These are phyloP conservation scores for Ustilago curta DNA, from an alignment of 1,284 basidiomycete species.

Conservation along the genomic window DNA sequence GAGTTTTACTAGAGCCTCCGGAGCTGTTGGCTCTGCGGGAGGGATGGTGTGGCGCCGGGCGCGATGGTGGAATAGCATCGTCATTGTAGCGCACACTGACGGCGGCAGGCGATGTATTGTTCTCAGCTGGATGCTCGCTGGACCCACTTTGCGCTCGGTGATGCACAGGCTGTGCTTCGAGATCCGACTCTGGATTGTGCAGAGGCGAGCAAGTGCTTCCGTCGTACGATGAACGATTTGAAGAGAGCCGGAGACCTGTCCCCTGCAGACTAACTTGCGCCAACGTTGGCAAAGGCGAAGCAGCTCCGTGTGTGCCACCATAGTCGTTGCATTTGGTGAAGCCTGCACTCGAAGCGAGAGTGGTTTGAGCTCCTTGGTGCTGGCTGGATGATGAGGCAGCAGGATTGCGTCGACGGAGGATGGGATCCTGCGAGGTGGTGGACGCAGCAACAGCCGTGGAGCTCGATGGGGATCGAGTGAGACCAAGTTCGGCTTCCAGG, in stretches of 20 bases:
- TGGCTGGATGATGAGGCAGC: neutral
- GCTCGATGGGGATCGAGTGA: slow-evolving; percentile 23
- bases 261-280: slow-evolving; percentile 43
- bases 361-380: slow-evolving; percentile 11
- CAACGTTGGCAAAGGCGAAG: slow-evolving; percentile 13
- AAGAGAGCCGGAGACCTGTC: slow-evolving; percentile 35
- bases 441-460: slow-evolving; percentile 15
- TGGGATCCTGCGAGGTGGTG: slow-evolving; percentile 12
- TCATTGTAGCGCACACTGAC: slow-evolving; percentile 14
- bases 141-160: neutral
- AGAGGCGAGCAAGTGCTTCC: neutral
- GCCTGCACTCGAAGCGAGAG: slow-evolving; percentile 28
- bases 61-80: slow-evolving; percentile 1
- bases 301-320: slow-evolving; percentile 20
- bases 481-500: slow-evolving; percentile 17
- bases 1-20: slow-evolving; percentile 14
- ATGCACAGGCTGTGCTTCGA: slow-evolving; percentile 17
- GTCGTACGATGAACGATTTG: slow-evolving; percentile 18
- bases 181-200: slow-evolving; percentile 6
- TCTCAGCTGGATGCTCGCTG: neutral
- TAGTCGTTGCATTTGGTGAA: slow-evolving; percentile 33
- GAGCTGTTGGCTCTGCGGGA: slow-evolving; percentile 19
- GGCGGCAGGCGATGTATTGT: neutral
- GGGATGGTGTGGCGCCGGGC: neutral
- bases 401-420: slow-evolving; percentile 14